phyloP scores from a whole-genome alignment of 495 filamentous ascomycete species.

The Daldinia decipiens region DNA sequence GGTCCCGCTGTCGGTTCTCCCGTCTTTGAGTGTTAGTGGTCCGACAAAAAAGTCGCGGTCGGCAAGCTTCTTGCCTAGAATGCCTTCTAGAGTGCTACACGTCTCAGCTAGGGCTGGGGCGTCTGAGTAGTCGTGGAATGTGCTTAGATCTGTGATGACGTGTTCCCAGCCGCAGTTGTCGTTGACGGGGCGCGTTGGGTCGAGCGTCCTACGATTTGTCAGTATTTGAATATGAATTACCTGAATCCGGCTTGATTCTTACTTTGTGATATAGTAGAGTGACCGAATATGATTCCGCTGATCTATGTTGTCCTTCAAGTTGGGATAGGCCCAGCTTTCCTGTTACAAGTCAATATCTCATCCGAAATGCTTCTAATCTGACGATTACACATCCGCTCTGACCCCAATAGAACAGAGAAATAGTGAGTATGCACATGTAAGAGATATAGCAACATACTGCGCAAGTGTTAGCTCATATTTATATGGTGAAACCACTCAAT shows the following conservation, averaged over 20 bases:
- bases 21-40: constrained; percentile 47
- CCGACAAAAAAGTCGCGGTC: constrained; percentile 61
- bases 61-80: constrained; percentile 56
- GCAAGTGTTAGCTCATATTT: constrained; percentile 19
- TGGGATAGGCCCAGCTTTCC: constrained; percentile 68
- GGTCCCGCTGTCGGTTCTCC: constrained; percentile 53
- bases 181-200: constrained; percentile 67
- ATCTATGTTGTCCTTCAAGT: constrained; percentile 59
- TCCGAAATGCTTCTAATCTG: not conserved
- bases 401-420: not conserved
- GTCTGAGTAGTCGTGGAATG: constrained; percentile 70
- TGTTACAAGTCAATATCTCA: constrained; percentile 20
- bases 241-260: constrained; percentile 27
- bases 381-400: not conserved
- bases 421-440: not conserved
- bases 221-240: not conserved
- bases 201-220: constrained; percentile 54
- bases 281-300: constrained; percentile 68
- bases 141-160: constrained; percentile 66
- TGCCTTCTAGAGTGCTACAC: constrained; percentile 57
- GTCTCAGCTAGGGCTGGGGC: constrained; percentile 57
- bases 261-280: constrained; percentile 70
- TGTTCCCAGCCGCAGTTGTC: constrained; percentile 75
- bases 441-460: constrained; percentile 26
- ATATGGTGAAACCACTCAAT: not conserved